Percentiles rank a stretch among this genome's conserved stretches.
These are phyloP conservation scores for Wickerhamomyces sp. DNA, from an alignment of 1,139 yeast species.

Conservation along the genomic window DNA sequence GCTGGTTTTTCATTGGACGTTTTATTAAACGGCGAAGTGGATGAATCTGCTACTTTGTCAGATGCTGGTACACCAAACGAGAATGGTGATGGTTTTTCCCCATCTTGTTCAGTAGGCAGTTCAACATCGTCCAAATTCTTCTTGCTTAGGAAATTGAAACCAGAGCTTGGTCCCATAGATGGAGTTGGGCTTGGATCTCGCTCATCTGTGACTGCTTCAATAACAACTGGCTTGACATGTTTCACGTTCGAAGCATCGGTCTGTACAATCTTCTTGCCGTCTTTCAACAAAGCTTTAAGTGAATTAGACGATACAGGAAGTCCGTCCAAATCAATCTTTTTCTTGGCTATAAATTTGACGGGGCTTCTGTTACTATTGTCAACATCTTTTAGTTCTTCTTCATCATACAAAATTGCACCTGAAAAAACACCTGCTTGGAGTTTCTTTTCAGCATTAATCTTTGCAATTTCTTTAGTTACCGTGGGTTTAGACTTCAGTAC, in stretches of 20 bases:
- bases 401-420: constrained; percentile 20
- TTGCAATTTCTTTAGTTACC: constrained; percentile 7
- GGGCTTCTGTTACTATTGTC: constrained; percentile 13
- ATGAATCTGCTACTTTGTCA: background rate
- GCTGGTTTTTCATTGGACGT: constrained; percentile 1
- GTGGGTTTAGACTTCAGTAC: constrained; percentile 12
- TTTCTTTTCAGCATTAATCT: constrained; percentile 14
- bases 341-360: constrained; percentile 15
- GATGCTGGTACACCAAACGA: constrained; percentile 5
- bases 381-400: constrained; percentile 12
- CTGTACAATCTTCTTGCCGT: constrained; percentile 12
- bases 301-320: constrained; percentile 9
- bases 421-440: constrained; percentile 20
- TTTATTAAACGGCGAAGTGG: background rate
- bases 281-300: constrained; percentile 11
- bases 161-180: constrained; percentile 23
- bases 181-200: constrained; percentile 1
- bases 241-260: constrained; percentile 1
- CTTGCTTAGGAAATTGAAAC: constrained; percentile 20
- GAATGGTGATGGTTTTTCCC: constrained; percentile 6
- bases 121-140: constrained; percentile 2
- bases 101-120: too few relatives aligned
- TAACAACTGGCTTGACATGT: background rate
- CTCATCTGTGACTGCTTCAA: constrained; percentile 3
- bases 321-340: background rate